Evolutionary conservation across 2,329 filamentous ascomycete species (phyloP).

Genomic region (Gaeumannomyces sp.): DNA sequence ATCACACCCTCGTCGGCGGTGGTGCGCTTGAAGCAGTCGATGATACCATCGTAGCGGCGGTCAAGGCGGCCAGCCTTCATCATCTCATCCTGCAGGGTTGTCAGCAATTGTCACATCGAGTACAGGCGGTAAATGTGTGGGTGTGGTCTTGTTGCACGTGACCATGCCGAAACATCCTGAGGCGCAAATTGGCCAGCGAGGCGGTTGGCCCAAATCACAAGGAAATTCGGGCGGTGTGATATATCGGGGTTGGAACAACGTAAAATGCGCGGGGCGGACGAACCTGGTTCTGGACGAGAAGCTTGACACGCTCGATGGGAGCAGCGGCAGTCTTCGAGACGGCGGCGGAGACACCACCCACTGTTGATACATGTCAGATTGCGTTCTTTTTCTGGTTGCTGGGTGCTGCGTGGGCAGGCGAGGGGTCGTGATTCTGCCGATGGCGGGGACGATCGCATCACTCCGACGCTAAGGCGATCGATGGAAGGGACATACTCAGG

Average conservation of each 20-base stretch:
- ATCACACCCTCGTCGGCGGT: conserved; percentile 85
- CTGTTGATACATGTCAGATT: conserved; percentile 40
- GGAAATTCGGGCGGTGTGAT: not conserved
- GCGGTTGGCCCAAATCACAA: not conserved
- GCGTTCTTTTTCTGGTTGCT: not conserved
- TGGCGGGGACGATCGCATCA: not conserved
- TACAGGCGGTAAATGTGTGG: not conserved
- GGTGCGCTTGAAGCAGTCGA: conserved; percentile 93
- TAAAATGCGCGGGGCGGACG: conserved; percentile 31
- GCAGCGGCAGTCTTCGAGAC: conserved; percentile 99
- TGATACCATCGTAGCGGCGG: conserved; percentile 91
- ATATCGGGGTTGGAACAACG: not conserved
- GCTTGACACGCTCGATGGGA: conserved; percentile 99
- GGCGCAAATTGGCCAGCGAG: not conserved
- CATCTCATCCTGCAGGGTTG: conserved; percentile 85
- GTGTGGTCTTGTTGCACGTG: not conserved
- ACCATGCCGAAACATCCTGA: not conserved
- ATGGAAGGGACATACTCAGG: conserved; percentile 71
- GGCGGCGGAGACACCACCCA: conserved; percentile 99
- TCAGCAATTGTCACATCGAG: conserved; percentile 23
- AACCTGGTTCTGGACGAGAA: conserved; percentile 99
- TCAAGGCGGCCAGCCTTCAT: conserved; percentile 96
- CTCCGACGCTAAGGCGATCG: not conserved
- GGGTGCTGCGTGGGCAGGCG: not conserved
- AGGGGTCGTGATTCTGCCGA: not conserved